Base-by-base conservation (phyloP, 805 yeast genomes). In the Yamadazyma paraphyllophila region DNA sequence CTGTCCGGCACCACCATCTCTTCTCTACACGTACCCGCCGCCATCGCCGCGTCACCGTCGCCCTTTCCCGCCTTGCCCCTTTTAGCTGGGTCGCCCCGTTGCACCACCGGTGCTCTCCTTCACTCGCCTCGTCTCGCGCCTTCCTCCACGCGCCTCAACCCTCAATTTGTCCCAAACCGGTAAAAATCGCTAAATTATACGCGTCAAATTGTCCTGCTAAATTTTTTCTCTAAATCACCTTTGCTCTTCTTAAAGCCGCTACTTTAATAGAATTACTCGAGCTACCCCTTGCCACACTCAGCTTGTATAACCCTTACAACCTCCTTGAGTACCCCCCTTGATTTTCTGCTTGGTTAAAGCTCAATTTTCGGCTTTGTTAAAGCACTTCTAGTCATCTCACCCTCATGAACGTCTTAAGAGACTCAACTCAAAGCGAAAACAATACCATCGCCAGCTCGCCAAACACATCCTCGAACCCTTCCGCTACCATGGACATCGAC, bases 161-260 rank as follows among this genome's bases (percentile, higher is more conserved):
- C 12, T 11, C 45, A 35, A 27, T 42, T 35, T 34, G 17, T 36
- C 43, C 30, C 37, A 43, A 37, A 17, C n/a, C 24, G 41, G 46
- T 12, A 43, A 43, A 31, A 35, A n/a, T 30, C 26, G 38, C 17
- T 43, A n/a, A 44, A 44, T 44, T 44, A 34, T 26, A 44, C 46
- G 46, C 46, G 46, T 44, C 46, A 44, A 44, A 15, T 38, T 31
- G 17, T 39, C 26, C 41, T 41, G 32, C 40, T 37, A 26, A 37
- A 25, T 25, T 29, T 39, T 39, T n/a, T 29, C 26, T 39, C 27
- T 39, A 11, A 13, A 16, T 29, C 34, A 26, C 27, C 34, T 30
- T 15, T 32, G 36, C 27, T 35, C 14, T 35, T 17, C n/a, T 14
- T 35, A 6, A 20, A 20, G 38, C 17, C 14, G 36, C 11, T 13